phyloP scores from a whole-genome alignment of 192 early-diverging fungal genomes.

The Endogone sp. region DNA sequence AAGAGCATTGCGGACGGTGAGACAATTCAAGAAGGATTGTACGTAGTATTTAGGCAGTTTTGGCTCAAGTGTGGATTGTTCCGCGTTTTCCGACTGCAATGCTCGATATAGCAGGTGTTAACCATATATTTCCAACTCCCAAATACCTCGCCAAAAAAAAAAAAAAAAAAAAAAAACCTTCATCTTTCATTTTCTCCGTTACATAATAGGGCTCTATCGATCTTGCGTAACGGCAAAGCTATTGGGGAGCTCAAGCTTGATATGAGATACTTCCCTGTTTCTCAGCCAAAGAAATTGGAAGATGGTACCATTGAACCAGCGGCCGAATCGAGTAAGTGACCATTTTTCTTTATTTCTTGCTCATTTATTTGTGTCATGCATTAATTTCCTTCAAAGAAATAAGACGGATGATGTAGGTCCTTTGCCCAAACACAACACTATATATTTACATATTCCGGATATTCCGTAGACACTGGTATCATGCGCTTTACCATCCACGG shows the following conservation, averaged over 20 bases:
- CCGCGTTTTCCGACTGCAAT: neutral
- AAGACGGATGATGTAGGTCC: neutral
- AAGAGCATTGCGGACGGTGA: slow-evolving; percentile 37
- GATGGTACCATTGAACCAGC: slow-evolving; percentile 37
- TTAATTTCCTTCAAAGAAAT: no score
- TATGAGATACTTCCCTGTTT: slow-evolving; percentile 36
- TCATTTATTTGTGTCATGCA: no score
- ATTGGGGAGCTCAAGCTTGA: slow-evolving; percentile 25
- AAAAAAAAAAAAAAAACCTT: no score
- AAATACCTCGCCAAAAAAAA: no score
- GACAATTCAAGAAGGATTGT: slow-evolving; percentile 38
- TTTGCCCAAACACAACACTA: neutral
- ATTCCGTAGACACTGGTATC: slow-evolving; percentile 46
- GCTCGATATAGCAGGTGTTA: no score
- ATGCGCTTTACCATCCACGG: slow-evolving; percentile 52
- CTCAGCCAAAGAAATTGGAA: slow-evolving; percentile 23
- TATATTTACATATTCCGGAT: neutral
- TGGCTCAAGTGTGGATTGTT: slow-evolving; percentile 20
- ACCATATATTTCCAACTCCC: no score
- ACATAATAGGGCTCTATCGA: slow-evolving; percentile 5
- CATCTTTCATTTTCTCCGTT: no score
- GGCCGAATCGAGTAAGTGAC: slow-evolving; percentile 44
- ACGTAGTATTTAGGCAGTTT: no score
- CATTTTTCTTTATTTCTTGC: no score
- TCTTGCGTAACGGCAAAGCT: slow-evolving; percentile 28